Conservation (phyloP, 1,284 basidiomycete species). For the Volvariella surrecta region DNA sequence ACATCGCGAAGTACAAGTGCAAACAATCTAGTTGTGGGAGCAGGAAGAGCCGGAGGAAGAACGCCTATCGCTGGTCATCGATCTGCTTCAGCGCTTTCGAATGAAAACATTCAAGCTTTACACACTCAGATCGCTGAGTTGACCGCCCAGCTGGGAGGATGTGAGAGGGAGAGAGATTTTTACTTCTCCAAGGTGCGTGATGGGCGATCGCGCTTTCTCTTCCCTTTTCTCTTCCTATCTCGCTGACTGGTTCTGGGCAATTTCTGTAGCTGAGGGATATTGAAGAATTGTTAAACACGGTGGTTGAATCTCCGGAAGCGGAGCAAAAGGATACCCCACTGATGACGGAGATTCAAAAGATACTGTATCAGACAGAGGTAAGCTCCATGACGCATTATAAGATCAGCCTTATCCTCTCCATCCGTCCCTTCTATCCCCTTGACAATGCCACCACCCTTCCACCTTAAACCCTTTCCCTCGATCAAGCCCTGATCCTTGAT, state of each 20-base stretch:
- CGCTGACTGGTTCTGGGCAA: neutral
- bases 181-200: slow-evolving; percentile 88
- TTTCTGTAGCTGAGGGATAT: slow-evolving; percentile 78
- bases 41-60: slow-evolving; percentile 38
- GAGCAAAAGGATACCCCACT: slow-evolving; percentile 60
- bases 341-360: slow-evolving; percentile 83
- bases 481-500: neutral
- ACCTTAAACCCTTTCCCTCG: neutral
- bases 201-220: neutral
- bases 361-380: slow-evolving; percentile 93
- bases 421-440: slow-evolving; percentile 1
- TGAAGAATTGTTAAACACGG: slow-evolving; percentile 84
- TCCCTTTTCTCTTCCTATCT: slow-evolving; percentile 5
- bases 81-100: slow-evolving; percentile 49
- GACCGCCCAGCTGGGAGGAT: slow-evolving; percentile 74
- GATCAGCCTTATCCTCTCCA: neutral
- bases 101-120: slow-evolving; percentile 54
- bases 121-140: slow-evolving; percentile 81
- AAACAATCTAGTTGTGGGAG: slow-evolving; percentile 25
- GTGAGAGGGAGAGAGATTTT: slow-evolving; percentile 95
- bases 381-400: too few relatives aligned
- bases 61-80: slow-evolving; percentile 66
- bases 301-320: slow-evolving; percentile 52
- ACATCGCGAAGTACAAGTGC: slow-evolving; percentile 23
- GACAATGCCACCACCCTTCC: neutral